Evolutionary conservation across 495 filamentous ascomycete genomes (phyloP), one percentile per base, ranked within the genome.

Genomic region (Hyphodiscus hymeniophilus): DNA sequence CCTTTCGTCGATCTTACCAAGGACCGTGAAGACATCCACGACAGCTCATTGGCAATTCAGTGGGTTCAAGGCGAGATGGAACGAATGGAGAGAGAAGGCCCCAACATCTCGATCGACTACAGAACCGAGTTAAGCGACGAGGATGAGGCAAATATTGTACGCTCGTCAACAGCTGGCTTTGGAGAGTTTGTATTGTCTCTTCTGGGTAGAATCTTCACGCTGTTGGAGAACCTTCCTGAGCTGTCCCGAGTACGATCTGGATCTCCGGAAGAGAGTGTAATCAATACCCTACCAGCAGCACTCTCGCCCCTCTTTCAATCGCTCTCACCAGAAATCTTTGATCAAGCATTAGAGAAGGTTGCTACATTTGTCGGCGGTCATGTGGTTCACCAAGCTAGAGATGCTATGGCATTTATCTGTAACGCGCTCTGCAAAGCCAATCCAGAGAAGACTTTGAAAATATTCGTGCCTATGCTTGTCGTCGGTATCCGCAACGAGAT

Each of bases 341-440:
- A 96, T 59, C 81, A 89, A 56, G 88, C 89, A 6, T 66, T 97
- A 44, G 80, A 90, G 40, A 96, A 97, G 66, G 81, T 99, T 44
- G 85, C 87, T 2, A 76, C 88, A 45, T 97, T 97, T 60, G 84
- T 96, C n/a, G 81, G 82, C 17, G 85, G 85, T 52, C 94, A 99
- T 70, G 94, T 97, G 32, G 90, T 97, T 18, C 90, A 99, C 57
- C 92, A 97, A 64, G 91, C 92, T 32, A 74, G 92, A 51, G 92
- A 99, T 72, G 92, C 94, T 15, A 95, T 97, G 87, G 92, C 92
- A 2, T 99, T 95, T 72, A 95, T 96, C 34, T 94, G 89, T 74
- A 97, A 95, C 61, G 83, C 84, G 0, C 70, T 97, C 16, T 94
- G 90, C 76, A 97, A 97, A 66, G 83, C 91, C 54, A 86, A 91